Evolutionary conservation across 2,329 filamentous ascomycete species (phyloP).

Genomic region (Phialocephala sp.): DNA sequence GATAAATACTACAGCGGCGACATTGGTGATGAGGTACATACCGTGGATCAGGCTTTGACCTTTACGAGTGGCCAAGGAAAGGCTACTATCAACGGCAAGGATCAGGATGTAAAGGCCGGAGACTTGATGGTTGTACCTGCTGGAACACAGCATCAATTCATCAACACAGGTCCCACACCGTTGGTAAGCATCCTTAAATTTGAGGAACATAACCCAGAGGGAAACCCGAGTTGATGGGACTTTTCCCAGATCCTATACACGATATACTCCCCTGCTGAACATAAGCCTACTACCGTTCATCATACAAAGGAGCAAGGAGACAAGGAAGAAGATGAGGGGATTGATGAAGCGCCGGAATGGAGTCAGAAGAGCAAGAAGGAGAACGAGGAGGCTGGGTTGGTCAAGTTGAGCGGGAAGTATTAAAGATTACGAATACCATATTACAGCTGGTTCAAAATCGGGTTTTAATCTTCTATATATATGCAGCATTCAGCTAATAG

Average conservation of each 20-base stretch:
- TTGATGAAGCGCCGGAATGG: slow-evolving; percentile 66
- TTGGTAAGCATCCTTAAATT: slow-evolving; percentile 42
- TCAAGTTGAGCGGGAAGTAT: slow-evolving; percentile 49
- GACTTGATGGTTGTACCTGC: slow-evolving; percentile 63
- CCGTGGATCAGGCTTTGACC: slow-evolving; percentile 68
- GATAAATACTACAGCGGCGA: slow-evolving; percentile 49
- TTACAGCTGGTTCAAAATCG: too few relatives aligned
- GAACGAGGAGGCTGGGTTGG: slow-evolving; percentile 61
- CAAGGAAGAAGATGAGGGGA: slow-evolving; percentile 64
- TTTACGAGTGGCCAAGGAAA: slow-evolving; percentile 65
- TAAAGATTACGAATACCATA: slow-evolving; percentile 12
- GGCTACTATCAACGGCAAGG: slow-evolving; percentile 63
- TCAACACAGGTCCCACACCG: slow-evolving; percentile 64
- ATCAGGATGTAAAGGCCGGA: slow-evolving; percentile 51
- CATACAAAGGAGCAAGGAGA: slow-evolving; percentile 68
- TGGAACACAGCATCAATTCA: slow-evolving; percentile 69
- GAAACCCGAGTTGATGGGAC: not conserved
- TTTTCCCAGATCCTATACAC: slow-evolving; percentile 60
- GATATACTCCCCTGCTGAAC: slow-evolving; percentile 67
- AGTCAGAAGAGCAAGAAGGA: slow-evolving; percentile 59
- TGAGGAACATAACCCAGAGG: not conserved
- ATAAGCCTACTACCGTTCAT: slow-evolving; percentile 63
- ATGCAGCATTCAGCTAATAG: not conserved
- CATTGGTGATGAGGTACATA: slow-evolving; percentile 71
- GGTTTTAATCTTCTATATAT: not conserved